phyloP scores from a whole-genome alignment of 2,329 filamentous ascomycete genomes.

The Fusarium duplospermum region DNA sequence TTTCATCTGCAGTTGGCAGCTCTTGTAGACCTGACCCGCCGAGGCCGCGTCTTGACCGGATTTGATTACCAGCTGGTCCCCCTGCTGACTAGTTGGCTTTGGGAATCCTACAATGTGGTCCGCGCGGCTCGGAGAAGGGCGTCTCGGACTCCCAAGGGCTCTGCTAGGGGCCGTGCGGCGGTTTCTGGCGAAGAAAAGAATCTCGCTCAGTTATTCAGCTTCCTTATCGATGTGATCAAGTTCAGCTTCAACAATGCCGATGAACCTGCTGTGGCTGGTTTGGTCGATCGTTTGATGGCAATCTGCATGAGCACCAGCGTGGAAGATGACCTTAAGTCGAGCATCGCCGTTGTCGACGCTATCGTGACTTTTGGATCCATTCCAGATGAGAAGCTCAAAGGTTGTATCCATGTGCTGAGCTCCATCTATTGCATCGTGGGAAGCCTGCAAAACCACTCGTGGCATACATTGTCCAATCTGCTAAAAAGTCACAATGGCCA shows the following conservation, averaged over 20 bases:
- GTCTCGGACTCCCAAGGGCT: slow-evolving; percentile 50
- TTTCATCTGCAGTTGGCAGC: slow-evolving; percentile 75
- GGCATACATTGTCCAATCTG: slow-evolving; percentile 77
- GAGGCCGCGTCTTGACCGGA: slow-evolving; percentile 71
- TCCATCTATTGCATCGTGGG: slow-evolving; percentile 76
- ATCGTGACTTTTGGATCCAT: slow-evolving; percentile 80
- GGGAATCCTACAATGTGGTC: slow-evolving; percentile 64
- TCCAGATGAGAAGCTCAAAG: slow-evolving; percentile 70
- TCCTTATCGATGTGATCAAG: slow-evolving; percentile 76
- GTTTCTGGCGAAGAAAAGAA: slow-evolving; percentile 68
- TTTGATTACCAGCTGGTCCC: slow-evolving; percentile 76
- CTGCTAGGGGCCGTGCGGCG: slow-evolving; percentile 52
- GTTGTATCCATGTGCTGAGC: slow-evolving; percentile 77
- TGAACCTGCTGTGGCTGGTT: slow-evolving; percentile 68
- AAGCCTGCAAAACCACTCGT: slow-evolving; percentile 71
- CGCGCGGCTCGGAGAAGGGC: slow-evolving; percentile 62
- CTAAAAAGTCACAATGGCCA: slow-evolving; percentile 81
- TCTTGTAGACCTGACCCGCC: slow-evolving; percentile 69
- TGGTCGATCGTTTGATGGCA: slow-evolving; percentile 71
- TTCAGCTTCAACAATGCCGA: slow-evolving; percentile 79
- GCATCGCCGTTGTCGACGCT: slow-evolving; percentile 75
- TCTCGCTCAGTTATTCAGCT: slow-evolving; percentile 72
- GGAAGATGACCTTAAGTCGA: slow-evolving; percentile 73
- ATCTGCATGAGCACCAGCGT: slow-evolving; percentile 77
- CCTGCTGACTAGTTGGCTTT: slow-evolving; percentile 71